Conservation (phyloP, 495 filamentous ascomycete genomes). For the Trichoderma orchidacearum region DNA sequence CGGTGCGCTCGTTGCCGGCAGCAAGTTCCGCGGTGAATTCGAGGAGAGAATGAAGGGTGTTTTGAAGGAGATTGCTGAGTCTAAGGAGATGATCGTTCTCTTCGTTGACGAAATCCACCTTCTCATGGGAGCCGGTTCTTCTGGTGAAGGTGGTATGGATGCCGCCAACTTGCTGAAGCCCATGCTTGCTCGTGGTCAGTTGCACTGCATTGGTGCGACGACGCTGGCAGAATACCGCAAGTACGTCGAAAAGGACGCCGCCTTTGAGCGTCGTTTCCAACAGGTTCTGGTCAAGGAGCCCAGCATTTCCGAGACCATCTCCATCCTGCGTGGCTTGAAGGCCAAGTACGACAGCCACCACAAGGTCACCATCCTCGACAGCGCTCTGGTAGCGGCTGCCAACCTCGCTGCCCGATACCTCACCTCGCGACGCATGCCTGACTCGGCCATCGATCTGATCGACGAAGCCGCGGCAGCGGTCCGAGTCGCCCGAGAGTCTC, state of each 20-base stretch:
- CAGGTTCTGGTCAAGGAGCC: slow-evolving; percentile 95
- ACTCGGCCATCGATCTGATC: slow-evolving; percentile 91
- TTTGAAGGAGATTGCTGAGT: slow-evolving; percentile 88
- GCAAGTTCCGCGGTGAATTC: slow-evolving; percentile 96
- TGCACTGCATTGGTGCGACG: slow-evolving; percentile 96
- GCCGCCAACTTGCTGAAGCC: slow-evolving; percentile 95
- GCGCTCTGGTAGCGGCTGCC: slow-evolving; percentile 81
- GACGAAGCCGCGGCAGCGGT: slow-evolving; percentile 95
- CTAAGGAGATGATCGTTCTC: slow-evolving; percentile 92
- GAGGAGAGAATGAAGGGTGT: slow-evolving; percentile 99
- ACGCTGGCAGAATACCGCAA: slow-evolving; percentile 93
- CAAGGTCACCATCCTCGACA: slow-evolving; percentile 88
- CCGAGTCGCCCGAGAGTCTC: slow-evolving; percentile 84
- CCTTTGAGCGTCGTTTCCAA: slow-evolving; percentile 96
- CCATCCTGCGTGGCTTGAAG: slow-evolving; percentile 91
- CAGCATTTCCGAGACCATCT: slow-evolving; percentile 75
- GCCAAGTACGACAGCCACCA: slow-evolving; percentile 97
- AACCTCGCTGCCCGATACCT: slow-evolving; percentile 84
- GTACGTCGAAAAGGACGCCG: slow-evolving; percentile 97
- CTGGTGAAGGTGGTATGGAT: slow-evolving; percentile 96
- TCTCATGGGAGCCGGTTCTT: slow-evolving; percentile 89
- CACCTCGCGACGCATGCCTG: slow-evolving; percentile 77
- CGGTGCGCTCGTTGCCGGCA: slow-evolving; percentile 85
- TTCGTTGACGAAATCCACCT: slow-evolving; percentile 99
- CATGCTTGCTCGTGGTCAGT: slow-evolving; percentile 87